phyloP scores from a whole-genome alignment of 352 stramenopile genomes.

The Pythium guiyangense region DNA sequence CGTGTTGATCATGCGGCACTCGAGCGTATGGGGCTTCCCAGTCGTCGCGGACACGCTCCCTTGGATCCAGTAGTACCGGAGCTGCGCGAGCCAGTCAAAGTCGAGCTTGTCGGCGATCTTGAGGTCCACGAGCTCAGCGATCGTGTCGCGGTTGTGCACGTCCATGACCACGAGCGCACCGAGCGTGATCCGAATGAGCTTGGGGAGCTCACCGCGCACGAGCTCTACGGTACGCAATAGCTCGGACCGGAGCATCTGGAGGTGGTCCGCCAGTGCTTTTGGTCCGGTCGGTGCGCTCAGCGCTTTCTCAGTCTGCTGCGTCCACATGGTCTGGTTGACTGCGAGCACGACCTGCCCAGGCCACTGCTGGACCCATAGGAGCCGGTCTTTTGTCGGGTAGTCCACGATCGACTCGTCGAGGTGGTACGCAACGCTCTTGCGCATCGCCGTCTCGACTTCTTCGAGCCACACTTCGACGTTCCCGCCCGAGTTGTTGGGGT shows the following conservation, averaged over 20 bases:
- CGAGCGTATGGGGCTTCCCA: constrained; percentile 81
- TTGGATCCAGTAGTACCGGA: constrained; percentile 91
- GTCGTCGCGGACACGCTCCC: constrained; percentile 80
- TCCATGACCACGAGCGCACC: constrained; percentile 94
- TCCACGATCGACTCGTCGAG: constrained; percentile 85
- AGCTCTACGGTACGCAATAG: constrained; percentile 89
- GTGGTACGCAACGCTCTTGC: constrained; percentile 73
- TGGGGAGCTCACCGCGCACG: constrained; percentile 90
- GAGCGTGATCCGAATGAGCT: constrained; percentile 89
- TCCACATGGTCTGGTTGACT: constrained; percentile 93
- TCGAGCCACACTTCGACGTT: constrained; percentile 91
- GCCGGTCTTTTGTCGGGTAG: constrained; percentile 82
- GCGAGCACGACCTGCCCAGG: constrained; percentile 91
- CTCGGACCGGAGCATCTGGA: constrained; percentile 67
- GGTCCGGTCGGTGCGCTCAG: constrained; percentile 29
- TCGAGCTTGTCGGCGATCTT: constrained; percentile 76
- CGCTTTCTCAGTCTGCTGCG: constrained; percentile 73
- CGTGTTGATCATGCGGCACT: constrained; percentile 93
- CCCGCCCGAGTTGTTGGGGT: constrained; percentile 90
- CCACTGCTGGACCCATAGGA: constrained; percentile 91
- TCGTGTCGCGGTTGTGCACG: constrained; percentile 93
- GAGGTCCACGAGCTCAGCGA: constrained; percentile 86
- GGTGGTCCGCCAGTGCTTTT: constrained; percentile 50
- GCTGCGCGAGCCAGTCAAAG: constrained; percentile 93
- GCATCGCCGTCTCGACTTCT: constrained; percentile 85